A percentile compares a stretch with the other conserved stretches of the same genome.
Conservation (phyloP, 306 rosid genomes). For the Fagus crenata region DNA sequence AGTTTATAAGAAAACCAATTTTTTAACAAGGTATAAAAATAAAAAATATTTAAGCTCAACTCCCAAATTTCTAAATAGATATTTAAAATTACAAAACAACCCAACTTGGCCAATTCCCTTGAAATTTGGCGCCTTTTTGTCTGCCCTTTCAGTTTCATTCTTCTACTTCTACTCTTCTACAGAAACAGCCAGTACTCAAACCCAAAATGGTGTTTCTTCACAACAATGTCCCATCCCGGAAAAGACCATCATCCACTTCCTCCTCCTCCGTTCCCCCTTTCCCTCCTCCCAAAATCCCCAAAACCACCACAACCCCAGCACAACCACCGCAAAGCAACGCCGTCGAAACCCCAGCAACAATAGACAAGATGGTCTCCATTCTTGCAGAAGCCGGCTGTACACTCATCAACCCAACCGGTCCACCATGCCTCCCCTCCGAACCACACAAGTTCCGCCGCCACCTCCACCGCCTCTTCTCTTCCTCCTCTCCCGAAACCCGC, state of each 20-base stretch:
- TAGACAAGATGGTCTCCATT: slow-evolving; percentile 30
- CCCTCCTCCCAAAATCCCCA: slow-evolving; percentile 36
- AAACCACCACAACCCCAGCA: slow-evolving; percentile 11
- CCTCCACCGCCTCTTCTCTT: slow-evolving; percentile 35
- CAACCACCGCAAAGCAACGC: too few relatives aligned
- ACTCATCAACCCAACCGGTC: slow-evolving; percentile 40
- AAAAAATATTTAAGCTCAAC: too few relatives aligned
- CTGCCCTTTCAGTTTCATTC: neutral
- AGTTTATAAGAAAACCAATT: too few relatives aligned
- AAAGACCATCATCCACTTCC: slow-evolving; percentile 34
- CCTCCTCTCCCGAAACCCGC: slow-evolving; percentile 29
- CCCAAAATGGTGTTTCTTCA: slow-evolving; percentile 43
- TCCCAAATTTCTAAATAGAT: too few relatives aligned
- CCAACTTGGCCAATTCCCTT: neutral
- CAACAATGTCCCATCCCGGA: slow-evolving; percentile 34
- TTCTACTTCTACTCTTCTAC: too few relatives aligned
- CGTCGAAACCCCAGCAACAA: neutral
- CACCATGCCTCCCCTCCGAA: slow-evolving; percentile 41
- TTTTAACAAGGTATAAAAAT: too few relatives aligned
- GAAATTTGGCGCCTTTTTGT: slow-evolving; percentile 25
- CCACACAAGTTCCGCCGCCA: slow-evolving; percentile 41
- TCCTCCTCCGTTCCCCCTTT: slow-evolving; percentile 24
- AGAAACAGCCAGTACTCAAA: too few relatives aligned
- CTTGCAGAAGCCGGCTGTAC: slow-evolving; percentile 48
- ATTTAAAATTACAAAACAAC: too few relatives aligned